phyloP scores from a whole-genome alignment of 257 asterid genomes.

The Orobanche coerulescens region DNA sequence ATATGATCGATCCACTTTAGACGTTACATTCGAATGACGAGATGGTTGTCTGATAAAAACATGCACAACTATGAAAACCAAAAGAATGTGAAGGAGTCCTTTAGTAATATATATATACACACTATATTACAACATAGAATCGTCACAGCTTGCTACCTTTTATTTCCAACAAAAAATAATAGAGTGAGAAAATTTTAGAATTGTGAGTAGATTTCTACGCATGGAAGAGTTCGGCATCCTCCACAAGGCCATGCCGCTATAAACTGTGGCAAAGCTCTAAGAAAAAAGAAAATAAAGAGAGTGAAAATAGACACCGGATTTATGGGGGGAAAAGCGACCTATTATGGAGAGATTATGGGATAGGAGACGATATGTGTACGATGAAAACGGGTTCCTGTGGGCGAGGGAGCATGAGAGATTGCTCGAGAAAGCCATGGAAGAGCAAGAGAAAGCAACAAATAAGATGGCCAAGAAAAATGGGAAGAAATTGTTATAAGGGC shows the following conservation, averaged over 20 bases:
- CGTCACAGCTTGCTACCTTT: too few relatives aligned
- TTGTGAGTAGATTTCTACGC: background rate
- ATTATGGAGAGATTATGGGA: slow-evolving; percentile 39
- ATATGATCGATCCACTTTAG: too few relatives aligned
- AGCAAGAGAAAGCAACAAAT: slow-evolving; percentile 17
- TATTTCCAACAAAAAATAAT: background rate
- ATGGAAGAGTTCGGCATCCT: slow-evolving; percentile 18
- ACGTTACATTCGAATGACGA: too few relatives aligned
- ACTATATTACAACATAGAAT: too few relatives aligned
- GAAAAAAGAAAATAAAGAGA: slow-evolving; percentile 13
- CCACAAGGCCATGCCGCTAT: slow-evolving; percentile 5
- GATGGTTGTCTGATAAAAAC: too few relatives aligned
- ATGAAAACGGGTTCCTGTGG: slow-evolving; percentile 18
- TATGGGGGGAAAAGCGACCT: slow-evolving; percentile 11
- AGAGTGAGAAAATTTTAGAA: background rate
- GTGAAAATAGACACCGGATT: slow-evolving; percentile 7
- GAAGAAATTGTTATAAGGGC: background rate
- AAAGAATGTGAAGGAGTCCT: too few relatives aligned
- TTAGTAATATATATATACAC: too few relatives aligned
- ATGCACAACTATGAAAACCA: too few relatives aligned
- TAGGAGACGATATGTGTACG: slow-evolving; percentile 26
- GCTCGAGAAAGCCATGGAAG: slow-evolving; percentile 28
- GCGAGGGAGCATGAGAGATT: slow-evolving; percentile 12
- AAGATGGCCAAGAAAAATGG: slow-evolving; percentile 21
- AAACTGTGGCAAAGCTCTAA: slow-evolving; percentile 23